phyloP scores from a whole-genome alignment of 2,329 filamentous ascomycete genomes.

The Lecanicillium sp. region DNA sequence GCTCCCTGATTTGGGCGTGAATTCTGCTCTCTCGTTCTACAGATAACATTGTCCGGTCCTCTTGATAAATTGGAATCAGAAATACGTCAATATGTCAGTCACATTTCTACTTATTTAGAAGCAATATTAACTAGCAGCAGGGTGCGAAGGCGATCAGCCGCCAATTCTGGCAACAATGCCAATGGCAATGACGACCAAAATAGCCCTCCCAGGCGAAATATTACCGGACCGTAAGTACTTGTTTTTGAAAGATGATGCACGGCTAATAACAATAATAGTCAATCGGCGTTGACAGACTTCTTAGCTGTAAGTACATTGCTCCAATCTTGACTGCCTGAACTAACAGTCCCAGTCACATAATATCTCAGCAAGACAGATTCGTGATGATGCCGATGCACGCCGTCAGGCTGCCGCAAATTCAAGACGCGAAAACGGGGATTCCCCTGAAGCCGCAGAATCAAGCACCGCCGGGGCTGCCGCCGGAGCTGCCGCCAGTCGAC shows the following conservation, averaged over 20 bases:
- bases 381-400: constrained; percentile 42
- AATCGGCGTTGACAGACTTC: constrained; percentile 50
- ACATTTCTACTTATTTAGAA: background rate
- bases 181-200: constrained; percentile 17
- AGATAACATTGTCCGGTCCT: no score
- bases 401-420: constrained; percentile 27
- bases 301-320: constrained; percentile 35
- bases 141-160: constrained; percentile 13
- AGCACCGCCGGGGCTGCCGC: constrained; percentile 23
- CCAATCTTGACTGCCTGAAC: constrained; percentile 2
- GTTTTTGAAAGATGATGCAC: background rate
- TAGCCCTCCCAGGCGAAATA: constrained; percentile 24
- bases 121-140: constrained; percentile 14
- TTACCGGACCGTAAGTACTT: constrained; percentile 34
- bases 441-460: constrained; percentile 21
- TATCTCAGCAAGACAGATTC: constrained; percentile 57
- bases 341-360: constrained; percentile 54
- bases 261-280: constrained; percentile 25
- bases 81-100: constrained; percentile 12
- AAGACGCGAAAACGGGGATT: constrained; percentile 17
- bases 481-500: constrained; percentile 23
- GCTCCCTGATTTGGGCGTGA: background rate
- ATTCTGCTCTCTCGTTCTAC: no score
- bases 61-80: no score
- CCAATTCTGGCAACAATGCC: constrained; percentile 4